A percentile compares a stretch with the other conserved stretches of the same genome.
Conservation (phyloP, 257 asterid genomes). For the Salvia rosmarinus region DNA sequence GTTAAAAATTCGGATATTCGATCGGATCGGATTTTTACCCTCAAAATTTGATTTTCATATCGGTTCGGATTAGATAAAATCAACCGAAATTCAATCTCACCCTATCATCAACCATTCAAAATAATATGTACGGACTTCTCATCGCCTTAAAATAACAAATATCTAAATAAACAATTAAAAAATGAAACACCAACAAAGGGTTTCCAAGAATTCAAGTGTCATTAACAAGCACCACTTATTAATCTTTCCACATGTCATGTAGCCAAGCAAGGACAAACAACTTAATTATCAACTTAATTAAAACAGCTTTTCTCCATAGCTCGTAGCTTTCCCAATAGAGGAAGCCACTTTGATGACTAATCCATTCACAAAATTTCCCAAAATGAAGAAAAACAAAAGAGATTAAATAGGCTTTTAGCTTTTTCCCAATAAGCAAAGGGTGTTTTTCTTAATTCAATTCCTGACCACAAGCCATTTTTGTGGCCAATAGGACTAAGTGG, state of each 20-base stretch:
- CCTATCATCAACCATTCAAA: neutral
- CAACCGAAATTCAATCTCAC: too few relatives aligned
- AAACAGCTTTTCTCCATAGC: constrained; percentile 14
- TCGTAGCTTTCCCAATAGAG: constrained; percentile 28
- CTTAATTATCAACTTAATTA: constrained; percentile 24
- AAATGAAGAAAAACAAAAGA: constrained; percentile 36
- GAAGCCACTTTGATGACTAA: constrained; percentile 34
- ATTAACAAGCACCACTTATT: constrained; percentile 18
- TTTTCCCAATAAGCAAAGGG: constrained; percentile 21
- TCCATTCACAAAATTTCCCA: constrained; percentile 27
- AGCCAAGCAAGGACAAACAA: constrained; percentile 31
- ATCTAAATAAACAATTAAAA: neutral
- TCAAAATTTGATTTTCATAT: too few relatives aligned
- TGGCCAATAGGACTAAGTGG: constrained; percentile 37
- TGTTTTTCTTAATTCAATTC: constrained; percentile 10
- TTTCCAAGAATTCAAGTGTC: neutral
- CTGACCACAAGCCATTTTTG: constrained; percentile 32
- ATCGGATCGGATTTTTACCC: too few relatives aligned
- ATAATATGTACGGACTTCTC: neutral
- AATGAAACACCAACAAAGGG: neutral
- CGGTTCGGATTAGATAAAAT: too few relatives aligned
- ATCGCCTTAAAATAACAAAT: neutral
- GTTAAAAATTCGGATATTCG: too few relatives aligned
- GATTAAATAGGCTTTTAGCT: constrained; percentile 29
- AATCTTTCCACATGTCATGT: constrained; percentile 51